Evolutionary conservation across 305 asterid genomes (phyloP).

Genomic region (Coffea humblotiana): DNA sequence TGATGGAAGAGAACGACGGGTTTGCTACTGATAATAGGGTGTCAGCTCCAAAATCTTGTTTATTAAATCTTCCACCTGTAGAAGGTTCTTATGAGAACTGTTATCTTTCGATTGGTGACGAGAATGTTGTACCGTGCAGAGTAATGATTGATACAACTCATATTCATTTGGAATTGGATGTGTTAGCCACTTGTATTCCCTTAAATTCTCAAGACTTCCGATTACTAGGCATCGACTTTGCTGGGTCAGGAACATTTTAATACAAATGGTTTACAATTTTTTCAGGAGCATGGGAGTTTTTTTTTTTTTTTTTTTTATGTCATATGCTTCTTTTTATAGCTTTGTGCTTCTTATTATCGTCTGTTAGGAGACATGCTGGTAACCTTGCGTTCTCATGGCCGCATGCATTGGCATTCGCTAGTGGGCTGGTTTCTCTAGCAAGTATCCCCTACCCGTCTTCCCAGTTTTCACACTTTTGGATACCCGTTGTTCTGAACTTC

Average conservation of each 20-base stretch:
- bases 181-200: conserved; percentile 34
- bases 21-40: conserved; percentile 38
- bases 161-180: conserved; percentile 72
- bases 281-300: background rate
- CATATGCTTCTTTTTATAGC: no score
- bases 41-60: conserved; percentile 62
- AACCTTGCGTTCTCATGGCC: no score
- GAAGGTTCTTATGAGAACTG: conserved; percentile 78
- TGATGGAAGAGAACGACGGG: conserved; percentile 32
- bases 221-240: conserved; percentile 68
- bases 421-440: no score
- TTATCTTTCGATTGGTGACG: conserved; percentile 45
- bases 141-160: conserved; percentile 47
- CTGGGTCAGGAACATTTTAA: conserved; percentile 22
- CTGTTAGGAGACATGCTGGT: no score
- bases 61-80: conserved; percentile 81
- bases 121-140: conserved; percentile 53
- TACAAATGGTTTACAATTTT: background rate
- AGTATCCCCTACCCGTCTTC: no score
- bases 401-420: no score
- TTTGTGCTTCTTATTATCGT: no score
- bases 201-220: conserved; percentile 34
- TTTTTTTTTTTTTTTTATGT: no score
- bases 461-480: no score
- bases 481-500: no score